phyloP scores from a whole-genome alignment of 2,329 filamentous ascomycete genomes.

The Aphanoascus verrucosus region DNA sequence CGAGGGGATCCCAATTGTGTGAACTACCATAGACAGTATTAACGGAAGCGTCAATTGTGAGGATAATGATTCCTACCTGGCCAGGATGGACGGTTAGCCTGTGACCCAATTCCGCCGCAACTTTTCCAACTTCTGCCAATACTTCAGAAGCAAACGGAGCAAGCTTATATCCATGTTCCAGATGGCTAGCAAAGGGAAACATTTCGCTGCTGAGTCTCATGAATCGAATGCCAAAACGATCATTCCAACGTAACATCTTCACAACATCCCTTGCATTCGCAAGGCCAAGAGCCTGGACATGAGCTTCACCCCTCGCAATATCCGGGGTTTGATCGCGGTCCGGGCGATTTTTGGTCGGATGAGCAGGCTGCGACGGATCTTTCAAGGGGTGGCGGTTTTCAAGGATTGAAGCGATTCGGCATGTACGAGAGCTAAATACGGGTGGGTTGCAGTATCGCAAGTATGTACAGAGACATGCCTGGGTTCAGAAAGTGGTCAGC shows the following conservation, averaged over 20 bases:
- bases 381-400: conserved; percentile 75
- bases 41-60: not conserved
- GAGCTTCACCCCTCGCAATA: conserved; percentile 55
- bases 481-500: not conserved
- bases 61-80: conserved; percentile 38
- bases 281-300: conserved; percentile 65
- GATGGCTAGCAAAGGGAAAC: conserved; percentile 91
- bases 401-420: conserved; percentile 78
- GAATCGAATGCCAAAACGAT: conserved; percentile 83
- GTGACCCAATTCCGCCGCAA: conserved; percentile 69
- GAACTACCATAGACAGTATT: conserved; percentile 38
- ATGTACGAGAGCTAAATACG: conserved; percentile 83
- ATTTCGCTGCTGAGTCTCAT: conserved; percentile 89
- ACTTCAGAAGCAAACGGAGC: conserved; percentile 70
- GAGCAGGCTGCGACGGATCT: conserved; percentile 64
- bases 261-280: conserved; percentile 69
- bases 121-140: conserved; percentile 63
- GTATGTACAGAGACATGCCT: conserved; percentile 89
- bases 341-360: conserved; percentile 74
- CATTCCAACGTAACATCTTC: conserved; percentile 87
- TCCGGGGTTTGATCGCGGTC: conserved; percentile 62
- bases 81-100: conserved; percentile 84
- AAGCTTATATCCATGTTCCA: conserved; percentile 74
- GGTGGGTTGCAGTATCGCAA: conserved; percentile 69
- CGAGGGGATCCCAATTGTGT: conserved; percentile 83